Percentiles rank a stretch among this genome's conserved stretches.
phyloP scores from a whole-genome alignment of 1,139 yeast genomes.

The Saccharomyces hybrid region DNA sequence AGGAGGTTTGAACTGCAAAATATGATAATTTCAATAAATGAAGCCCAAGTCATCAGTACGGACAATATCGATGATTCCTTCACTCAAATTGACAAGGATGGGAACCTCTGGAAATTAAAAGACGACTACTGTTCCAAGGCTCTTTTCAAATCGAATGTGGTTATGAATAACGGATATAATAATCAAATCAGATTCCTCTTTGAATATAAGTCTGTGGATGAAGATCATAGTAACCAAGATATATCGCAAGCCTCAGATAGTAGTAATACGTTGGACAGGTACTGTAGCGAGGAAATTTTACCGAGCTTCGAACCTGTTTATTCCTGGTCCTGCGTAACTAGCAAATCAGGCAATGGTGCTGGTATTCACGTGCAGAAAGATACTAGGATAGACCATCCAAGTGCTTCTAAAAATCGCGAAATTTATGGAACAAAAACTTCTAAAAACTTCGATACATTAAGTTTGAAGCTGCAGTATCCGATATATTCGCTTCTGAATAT shows the following conservation, averaged over 20 bases:
- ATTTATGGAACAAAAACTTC: neutral
- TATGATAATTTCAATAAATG: conserved; percentile 25
- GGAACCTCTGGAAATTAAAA: conserved; percentile 15
- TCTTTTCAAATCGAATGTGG: conserved; percentile 26
- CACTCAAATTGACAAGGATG: conserved; percentile 2
- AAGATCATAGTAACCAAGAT: neutral
- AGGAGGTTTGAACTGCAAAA: conserved; percentile 3
- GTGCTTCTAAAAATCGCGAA: neutral
- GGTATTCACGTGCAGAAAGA: neutral
- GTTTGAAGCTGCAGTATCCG: conserved; percentile 18
- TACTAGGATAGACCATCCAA: neutral
- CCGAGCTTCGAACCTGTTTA: conserved; percentile 24
- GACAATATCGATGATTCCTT: conserved; percentile 8
- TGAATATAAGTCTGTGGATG: conserved; percentile 6
- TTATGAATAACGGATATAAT: conserved; percentile 30
- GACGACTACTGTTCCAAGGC: conserved; percentile 14
- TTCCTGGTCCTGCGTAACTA: conserved; percentile 8
- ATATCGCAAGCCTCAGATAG: neutral
- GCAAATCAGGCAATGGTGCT: neutral
- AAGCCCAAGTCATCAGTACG: conserved; percentile 18
- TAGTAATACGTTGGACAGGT: neutral
- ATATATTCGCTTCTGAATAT: conserved; percentile 29
- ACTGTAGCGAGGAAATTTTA: conserved; percentile 10
- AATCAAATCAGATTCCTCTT: conserved; percentile 20
- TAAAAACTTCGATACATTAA: neutral